Evolutionary conservation across 2,329 filamentous ascomycete species (phyloP), one percentile per base, ranked within the genome.

Genomic region (Phyllosticta citriasiana): DNA sequence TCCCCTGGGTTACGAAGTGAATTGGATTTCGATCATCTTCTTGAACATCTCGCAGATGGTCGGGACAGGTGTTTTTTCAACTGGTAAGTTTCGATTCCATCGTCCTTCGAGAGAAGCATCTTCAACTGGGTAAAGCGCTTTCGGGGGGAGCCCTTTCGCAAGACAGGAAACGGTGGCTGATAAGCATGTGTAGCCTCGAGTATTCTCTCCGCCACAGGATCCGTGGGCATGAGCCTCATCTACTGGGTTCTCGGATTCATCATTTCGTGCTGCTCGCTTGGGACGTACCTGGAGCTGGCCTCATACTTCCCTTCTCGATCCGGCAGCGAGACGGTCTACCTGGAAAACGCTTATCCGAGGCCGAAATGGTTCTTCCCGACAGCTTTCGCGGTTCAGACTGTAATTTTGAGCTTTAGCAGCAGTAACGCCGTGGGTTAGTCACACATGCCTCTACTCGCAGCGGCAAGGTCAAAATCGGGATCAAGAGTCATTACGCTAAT

Each of bases 241-340:
- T 88, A 83, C 72, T 88, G 86, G 85, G 71, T 81, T 1, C 77
- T 88, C 12, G 86, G 86, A 2, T 82, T 82, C 61, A 56, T 87
- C 40, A 82, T 86, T 57, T 80, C 84, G 0, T 69, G 78, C 0
- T 77, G 81, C 2, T 80, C 80, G 1, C 77, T 87, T 2, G 74
- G 78, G 0, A 79, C 86, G 0, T 88, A 88, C 61, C 79, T 88
- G 8, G 86, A 88, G 66, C 81, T 82, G 14, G 80, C 84, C 0
- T 78, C 82, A 0, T 88, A 84, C 64, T 88, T 88, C 62, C 85
- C 85, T 0, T 87, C 82, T 67, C 81, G 86, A 7, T 86, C 82
- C 1, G 86, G 85, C 0, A 80, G 81, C 0, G 84, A 88, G 66
- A 85, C 86, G 0, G 85, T 86, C 0, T 88, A 87, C 65, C 77